Evolutionary conservation across 768 basidiomycete genomes (phyloP), one percentile per base, ranked within the genome.

Genomic region (Exidia glandulosa): DNA sequence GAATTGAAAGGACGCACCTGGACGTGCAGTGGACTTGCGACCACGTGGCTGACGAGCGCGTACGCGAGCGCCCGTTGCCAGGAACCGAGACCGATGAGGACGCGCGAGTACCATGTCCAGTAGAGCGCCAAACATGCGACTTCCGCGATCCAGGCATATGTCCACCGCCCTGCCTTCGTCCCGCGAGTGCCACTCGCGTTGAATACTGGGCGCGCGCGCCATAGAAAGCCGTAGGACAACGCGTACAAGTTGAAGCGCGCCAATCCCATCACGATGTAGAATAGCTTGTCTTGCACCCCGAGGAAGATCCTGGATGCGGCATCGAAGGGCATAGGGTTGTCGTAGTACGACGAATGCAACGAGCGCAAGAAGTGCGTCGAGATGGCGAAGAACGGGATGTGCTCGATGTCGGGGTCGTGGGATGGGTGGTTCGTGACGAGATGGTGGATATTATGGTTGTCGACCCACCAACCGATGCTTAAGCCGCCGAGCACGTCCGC

Each of bases 401-500:
- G 87, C 69, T 86, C 83, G 61, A 91, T 90, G 68, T 90, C 88
- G 2, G 88, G 89, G 68, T 91, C 88, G 68, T 99, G 96, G 52
- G 94, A 87, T 4, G 93, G 94, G 64, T 97, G 92, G 68, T 98
- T 97, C n/a, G 95, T 88, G 57, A 97, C 91, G 57, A 97, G 77
- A 74, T 97, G 94, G 75, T 97, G 94, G 54, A 94, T 85, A 66
- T 98, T 96, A 70, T 99, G 96, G 69, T 89, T 91, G 88, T 91
- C 63, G 33, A 56, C 12, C 34, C 45, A 99, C 96, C 96, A 99
- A 41, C 94, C 91, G 27, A 96, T 79, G 69, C 94, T 96, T 58
- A 99, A 76, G 3, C 96, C 96, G 29, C 96, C 96, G 54, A 94
- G 76, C 67, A 86, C 91, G 70, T 93, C 82, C 0, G 95, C 90